These are phyloP conservation scores for Asterophora lycoperdoides DNA, from an alignment of 768 basidiomycete genomes.

Conservation along the genomic window DNA sequence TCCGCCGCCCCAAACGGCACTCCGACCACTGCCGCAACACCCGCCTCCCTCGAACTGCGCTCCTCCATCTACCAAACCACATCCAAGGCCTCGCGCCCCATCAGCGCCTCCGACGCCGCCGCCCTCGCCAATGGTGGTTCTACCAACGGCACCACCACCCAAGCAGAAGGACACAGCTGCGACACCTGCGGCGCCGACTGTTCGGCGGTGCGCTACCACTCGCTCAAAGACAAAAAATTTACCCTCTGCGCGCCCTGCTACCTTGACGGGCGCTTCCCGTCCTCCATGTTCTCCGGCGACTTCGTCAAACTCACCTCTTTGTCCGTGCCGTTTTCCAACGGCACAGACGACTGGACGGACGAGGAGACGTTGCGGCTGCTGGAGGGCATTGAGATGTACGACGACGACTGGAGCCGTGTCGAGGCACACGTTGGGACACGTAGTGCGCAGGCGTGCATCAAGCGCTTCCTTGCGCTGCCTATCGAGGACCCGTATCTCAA, in stretches of 20 bases:
- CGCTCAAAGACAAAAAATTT: constrained; percentile 87
- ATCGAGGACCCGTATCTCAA: constrained; percentile 94
- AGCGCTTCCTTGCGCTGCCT: constrained; percentile 91
- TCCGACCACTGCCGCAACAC: constrained; percentile 37
- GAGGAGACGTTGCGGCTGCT: constrained; percentile 84
- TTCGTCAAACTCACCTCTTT: constrained; percentile 78
- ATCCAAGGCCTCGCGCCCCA: constrained; percentile 71
- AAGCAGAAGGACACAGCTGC: constrained; percentile 64
- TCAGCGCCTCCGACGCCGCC: constrained; percentile 66
- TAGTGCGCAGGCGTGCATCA: constrained; percentile 90
- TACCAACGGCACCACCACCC: constrained; percentile 37
- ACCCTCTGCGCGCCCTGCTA: constrained; percentile 92
- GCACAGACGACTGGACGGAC: constrained; percentile 71
- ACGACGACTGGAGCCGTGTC: constrained; percentile 93
- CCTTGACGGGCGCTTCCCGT: constrained; percentile 94
- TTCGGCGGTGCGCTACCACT: constrained; percentile 84
- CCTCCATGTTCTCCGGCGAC: constrained; percentile 93
- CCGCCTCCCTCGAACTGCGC: constrained; percentile 83
- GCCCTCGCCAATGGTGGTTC: constrained; percentile 54
- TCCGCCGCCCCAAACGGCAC: constrained; percentile 28
- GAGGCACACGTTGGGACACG: constrained; percentile 92
- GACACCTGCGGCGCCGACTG: constrained; percentile 97
- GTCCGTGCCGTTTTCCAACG: constrained; percentile 35
- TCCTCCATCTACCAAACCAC: constrained; percentile 87
- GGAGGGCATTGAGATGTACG: constrained; percentile 98